A percentile compares a stretch with the other conserved stretches of the same genome.
Evolutionary conservation across 2,329 filamentous ascomycete species (phyloP).

Genomic region (Lecanosticta acicola): DNA sequence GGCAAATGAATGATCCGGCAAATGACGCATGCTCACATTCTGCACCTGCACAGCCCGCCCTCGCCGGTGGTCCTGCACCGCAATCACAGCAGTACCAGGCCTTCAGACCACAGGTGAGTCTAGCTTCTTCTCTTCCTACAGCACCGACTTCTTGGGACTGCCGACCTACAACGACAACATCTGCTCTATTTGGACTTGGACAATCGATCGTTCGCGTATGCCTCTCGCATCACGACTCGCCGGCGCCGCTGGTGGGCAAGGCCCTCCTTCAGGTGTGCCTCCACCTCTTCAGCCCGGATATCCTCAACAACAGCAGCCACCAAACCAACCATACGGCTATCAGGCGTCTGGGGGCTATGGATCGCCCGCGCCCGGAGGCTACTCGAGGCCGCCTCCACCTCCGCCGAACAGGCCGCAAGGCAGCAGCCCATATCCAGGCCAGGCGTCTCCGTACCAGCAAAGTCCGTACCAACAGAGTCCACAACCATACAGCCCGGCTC

Average conservation of each 20-base stretch:
- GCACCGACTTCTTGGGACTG: slow-evolving; percentile 1
- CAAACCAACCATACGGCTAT: slow-evolving; percentile 27
- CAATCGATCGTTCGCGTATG: slow-evolving; percentile 16
- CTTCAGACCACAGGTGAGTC: slow-evolving; percentile 26
- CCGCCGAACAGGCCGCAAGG: slow-evolving; percentile 21
- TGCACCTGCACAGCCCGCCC: slow-evolving; percentile 25
- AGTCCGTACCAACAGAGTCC: slow-evolving; percentile 22
- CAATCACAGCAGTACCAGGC: slow-evolving; percentile 54
- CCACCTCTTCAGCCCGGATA: slow-evolving; percentile 37
- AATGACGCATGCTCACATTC: slow-evolving; percentile 15
- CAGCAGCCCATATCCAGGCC: slow-evolving; percentile 23
- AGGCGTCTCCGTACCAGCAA: slow-evolving; percentile 15
- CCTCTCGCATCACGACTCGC: slow-evolving; percentile 28
- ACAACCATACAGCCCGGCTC: slow-evolving; percentile 16
- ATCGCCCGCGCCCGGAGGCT: slow-evolving; percentile 25
- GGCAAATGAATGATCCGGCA: no score
- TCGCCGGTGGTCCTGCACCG: slow-evolving; percentile 18
- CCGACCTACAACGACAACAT: no score
- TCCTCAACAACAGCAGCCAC: slow-evolving; percentile 18
- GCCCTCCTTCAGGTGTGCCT: slow-evolving; percentile 37
- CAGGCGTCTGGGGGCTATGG: slow-evolving; percentile 25
- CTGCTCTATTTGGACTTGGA: no score
- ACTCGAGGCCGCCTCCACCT: slow-evolving; percentile 38
- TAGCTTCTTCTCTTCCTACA: no score
- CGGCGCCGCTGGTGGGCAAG: slow-evolving; percentile 23